These are phyloP conservation scores for Suillus weaverae DNA, from an alignment of 768 basidiomycete species.

Conservation along the genomic window DNA sequence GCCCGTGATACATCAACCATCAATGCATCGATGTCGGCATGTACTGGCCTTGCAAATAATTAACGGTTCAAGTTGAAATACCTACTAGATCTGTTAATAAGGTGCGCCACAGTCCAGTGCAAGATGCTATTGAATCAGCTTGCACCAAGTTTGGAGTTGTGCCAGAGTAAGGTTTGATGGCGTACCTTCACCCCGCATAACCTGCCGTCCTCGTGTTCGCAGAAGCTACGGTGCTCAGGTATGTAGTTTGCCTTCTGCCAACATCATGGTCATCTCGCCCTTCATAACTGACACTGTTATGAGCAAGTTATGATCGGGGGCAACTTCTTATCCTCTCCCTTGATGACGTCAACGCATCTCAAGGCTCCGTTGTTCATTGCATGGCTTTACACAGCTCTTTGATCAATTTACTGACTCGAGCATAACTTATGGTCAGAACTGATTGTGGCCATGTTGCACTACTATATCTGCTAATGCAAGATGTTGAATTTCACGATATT, in stretches of 20 bases:
- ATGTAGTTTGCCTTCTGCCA: background rate
- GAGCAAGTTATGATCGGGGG: background rate
- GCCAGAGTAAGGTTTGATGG: conserved; percentile 1
- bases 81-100: background rate
- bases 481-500: background rate
- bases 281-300: background rate
- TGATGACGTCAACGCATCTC: background rate
- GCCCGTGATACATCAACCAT: background rate
- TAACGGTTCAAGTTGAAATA: background rate
- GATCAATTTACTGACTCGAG: background rate
- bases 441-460: background rate
- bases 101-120: background rate
- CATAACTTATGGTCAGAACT: background rate
- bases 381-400: background rate
- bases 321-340: background rate
- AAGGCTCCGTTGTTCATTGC: background rate
- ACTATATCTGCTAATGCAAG: background rate
- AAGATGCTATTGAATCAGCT: background rate
- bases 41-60: background rate
- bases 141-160: background rate
- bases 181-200: background rate
- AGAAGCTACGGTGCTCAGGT: background rate
- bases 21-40: background rate
- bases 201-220: background rate
- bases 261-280: background rate